Evolutionary conservation across 129 eudicot species (phyloP), one percentile per base, ranked within the genome.

Genomic region (Tanacetum coccineum): DNA sequence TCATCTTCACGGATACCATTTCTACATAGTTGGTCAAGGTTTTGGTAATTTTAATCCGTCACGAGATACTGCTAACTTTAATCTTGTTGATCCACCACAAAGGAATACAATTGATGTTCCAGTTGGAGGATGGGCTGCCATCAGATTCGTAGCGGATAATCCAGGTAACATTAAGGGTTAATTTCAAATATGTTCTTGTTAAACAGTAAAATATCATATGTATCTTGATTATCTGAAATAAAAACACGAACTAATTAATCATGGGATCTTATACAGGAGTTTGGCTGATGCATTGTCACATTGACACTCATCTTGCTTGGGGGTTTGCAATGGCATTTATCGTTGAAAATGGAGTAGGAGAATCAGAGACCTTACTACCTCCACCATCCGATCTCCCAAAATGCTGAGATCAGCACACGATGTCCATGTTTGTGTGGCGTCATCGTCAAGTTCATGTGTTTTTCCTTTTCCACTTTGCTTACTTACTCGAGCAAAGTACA

Each of bases 361-460:
- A 76, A 70, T 67, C 70, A 3, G 80, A 86, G 61, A 52, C 83
- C 11, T 18, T 89, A 36, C 80, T 77, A 47, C 94, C 90, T 13
- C 96, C 96, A 62, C 96, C 96, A 42, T 67, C 81, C n/a, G 96
- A 89, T 70, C 81, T 86, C 18, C 94, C 96, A 10, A 54, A 4
- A 67, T 89, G 94, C 75, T 89, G 71, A 85, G 47, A 49, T 52
- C 57, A 11, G 64, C 55, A 15, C 14, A 18, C 1, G 1, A 32
- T 40, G 57, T 64, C 36, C 17, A 19, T 2, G 47, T 62, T 62
- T 25, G 47, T 53, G 42, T 62, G 54, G 57, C 0, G 59, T 47
- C 75, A 70, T 45, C 2, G 10, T 36, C 21, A n/a, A 70, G 52
- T 48, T 49, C 59, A 55, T n/a, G 32, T 14, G 19, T 36, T 39